A percentile compares a stretch with the other conserved stretches of the same genome.
These are phyloP conservation scores for Neocatenulostroma microsporum DNA, from an alignment of 2,329 filamentous ascomycete genomes.

Conservation along the genomic window DNA sequence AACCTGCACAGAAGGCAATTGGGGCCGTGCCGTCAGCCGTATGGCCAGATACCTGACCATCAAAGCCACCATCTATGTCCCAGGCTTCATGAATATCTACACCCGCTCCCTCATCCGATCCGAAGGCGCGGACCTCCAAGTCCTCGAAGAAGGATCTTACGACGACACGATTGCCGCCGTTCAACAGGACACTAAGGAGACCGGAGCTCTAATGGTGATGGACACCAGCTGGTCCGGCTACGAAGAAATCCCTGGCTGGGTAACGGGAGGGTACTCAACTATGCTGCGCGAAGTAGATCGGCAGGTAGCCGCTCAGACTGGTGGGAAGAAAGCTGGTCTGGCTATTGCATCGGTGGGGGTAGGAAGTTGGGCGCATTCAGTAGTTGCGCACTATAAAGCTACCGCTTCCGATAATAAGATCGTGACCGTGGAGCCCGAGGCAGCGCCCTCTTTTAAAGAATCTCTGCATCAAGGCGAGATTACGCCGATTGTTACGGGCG, in stretches of 20 bases:
- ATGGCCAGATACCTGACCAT: conserved; percentile 57
- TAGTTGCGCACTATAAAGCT: conserved; percentile 56
- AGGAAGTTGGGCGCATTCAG: conserved; percentile 64
- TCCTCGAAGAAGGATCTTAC: conserved; percentile 51
- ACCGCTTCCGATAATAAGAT: conserved; percentile 31
- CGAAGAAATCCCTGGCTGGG: conserved; percentile 60
- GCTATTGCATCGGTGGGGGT: conserved; percentile 63
- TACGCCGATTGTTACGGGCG: conserved; percentile 46
- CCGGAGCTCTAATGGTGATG: conserved; percentile 54
- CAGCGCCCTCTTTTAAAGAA: conserved; percentile 51
- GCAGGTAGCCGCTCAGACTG: conserved; percentile 43
- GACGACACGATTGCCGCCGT: conserved; percentile 54
- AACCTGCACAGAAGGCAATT: conserved; percentile 68
- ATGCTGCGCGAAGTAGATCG: conserved; percentile 61
- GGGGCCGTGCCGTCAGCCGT: conserved; percentile 62
- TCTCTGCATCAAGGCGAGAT: conserved; percentile 45
- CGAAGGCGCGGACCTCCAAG: conserved; percentile 50
- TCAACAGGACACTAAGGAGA: conserved; percentile 33
- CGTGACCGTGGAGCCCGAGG: conserved; percentile 63
- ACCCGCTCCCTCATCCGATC: conserved; percentile 49
- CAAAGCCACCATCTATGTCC: conserved; percentile 54
- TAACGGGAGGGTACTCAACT: conserved; percentile 69
- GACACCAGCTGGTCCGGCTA: conserved; percentile 63
- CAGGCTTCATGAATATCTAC: conserved; percentile 46
- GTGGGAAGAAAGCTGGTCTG: conserved; percentile 35